Base-by-base conservation (phyloP, 441 rosid genomes). In the Pelargonium australe region DNA sequence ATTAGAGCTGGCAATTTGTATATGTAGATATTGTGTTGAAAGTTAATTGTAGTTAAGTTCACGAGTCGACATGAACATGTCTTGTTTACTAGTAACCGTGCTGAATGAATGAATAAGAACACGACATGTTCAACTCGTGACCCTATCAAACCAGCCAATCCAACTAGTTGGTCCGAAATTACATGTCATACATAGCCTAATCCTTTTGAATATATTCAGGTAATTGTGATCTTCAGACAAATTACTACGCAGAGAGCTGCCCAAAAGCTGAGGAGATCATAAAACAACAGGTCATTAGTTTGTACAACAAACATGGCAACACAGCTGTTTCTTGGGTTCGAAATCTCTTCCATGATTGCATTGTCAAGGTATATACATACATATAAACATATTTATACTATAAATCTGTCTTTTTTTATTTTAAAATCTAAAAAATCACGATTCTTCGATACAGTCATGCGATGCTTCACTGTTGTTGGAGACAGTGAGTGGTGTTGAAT, bases 241-340 rank as follows among this genome's bases (percentile, higher is more conserved):
- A 85, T 65, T 87, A 83, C 82, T 90, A 90, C 60, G 77, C 71
- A 23, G 53, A 85, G 16, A 88, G 86, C 66, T 90, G 96, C 73
- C 92, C 96, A 3, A 82, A 78, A 70, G 96, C 96, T 37, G 96
- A 90, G 76, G 94, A 86, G 34, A 87, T 89, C 57, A 79, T 92
- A 74, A 86, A 86, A 73, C 78, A 84, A 68, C 78, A 89, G 74
- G 96, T 92, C 55, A 72, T 65, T 60, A 78, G 68, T 1, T 87
- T 93, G 17, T 89, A 93, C 74, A 31, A 83, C 6, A 74, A 84
- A 68, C 94, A 93, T 64, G 94, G 96, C 57, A 93, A 93, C 77
- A 93, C 96, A 0, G 97, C 96, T 4, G 86, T 93, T 20, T 89
- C 98, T 1, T 90, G 97, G 98, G 80, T 90, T 72, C 82, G 98